phyloP scores from a whole-genome alignment of 1,284 basidiomycete species.

The Ceratobasidium papillatum region DNA sequence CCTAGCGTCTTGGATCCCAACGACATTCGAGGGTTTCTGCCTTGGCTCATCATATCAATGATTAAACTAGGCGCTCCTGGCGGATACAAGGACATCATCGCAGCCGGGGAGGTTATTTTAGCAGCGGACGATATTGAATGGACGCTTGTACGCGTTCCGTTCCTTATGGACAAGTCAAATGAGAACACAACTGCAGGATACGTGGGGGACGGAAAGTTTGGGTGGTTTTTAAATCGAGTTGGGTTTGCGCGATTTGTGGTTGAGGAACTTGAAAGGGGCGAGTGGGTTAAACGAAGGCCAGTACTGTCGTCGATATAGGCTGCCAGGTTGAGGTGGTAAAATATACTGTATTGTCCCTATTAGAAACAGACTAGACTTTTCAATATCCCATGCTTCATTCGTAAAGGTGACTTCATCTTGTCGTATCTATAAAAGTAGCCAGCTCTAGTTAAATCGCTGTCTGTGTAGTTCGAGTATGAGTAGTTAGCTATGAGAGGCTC shows the following conservation, averaged over 20 bases:
- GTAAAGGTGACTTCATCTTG: too few species aligned
- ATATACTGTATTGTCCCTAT: too few species aligned
- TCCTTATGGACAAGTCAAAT: background rate
- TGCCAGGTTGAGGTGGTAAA: too few species aligned
- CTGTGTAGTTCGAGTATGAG: too few species aligned
- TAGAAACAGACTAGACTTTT: too few species aligned
- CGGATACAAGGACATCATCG: background rate
- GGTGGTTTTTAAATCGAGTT: background rate
- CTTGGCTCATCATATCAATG: background rate
- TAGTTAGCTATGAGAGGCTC: too few species aligned
- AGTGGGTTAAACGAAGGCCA: background rate
- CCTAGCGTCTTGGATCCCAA: background rate
- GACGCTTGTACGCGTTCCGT: background rate
- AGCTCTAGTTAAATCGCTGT: too few species aligned
- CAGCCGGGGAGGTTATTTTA: background rate
- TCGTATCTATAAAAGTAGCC: too few species aligned
- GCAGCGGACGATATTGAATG: background rate
- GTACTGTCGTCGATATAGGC: background rate
- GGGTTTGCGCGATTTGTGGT: constrained; percentile 12
- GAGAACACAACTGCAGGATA: background rate
- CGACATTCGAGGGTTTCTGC: background rate
- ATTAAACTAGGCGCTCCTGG: background rate
- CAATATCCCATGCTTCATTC: too few species aligned
- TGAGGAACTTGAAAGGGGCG: constrained; percentile 1
- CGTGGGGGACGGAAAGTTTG: constrained; percentile 5